Evolutionary conservation across 768 basidiomycete species (phyloP), one percentile per base, ranked within the genome.

Genomic region (Suillus tomentosus): DNA sequence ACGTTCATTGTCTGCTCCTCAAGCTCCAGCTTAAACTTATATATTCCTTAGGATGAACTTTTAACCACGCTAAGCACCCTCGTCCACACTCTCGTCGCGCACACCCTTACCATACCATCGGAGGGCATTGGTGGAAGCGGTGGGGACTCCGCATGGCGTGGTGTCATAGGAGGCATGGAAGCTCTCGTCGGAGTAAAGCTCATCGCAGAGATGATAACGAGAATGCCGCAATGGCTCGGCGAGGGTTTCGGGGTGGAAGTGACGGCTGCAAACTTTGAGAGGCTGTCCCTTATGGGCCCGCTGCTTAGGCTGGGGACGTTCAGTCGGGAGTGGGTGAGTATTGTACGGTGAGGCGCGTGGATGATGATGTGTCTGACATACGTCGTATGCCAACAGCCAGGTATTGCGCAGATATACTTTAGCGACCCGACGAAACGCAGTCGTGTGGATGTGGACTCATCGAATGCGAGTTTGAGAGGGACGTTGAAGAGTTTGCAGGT

Each of bases 401-500:
- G 78, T 13, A 86, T 98, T 61, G 84, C 90, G 3, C 80, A 84
- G 64, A 84, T 86, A 0, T 97, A 96, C 72, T 99, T 97, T 76
- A 87, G 93, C 0, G 89, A 96, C 37, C 87, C 92, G 0, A 87
- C 88, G n/a, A 88, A 89, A 62, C 85, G 92, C 47, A 82, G 85
- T 40, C 81, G 84, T 14, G 82, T 81, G 17, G 94, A 96, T 68
- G 78, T 96, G 19, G 88, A 95, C 31, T 89, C 94, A 0, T 90
- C 95, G 3, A 90, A 88, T 69, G 84, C 89, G 8, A 96, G 92
- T 74, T 81, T 99, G 40, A 83, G 96, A n/a, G 88, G 88, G 9
- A 95, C 94, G 3, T 75, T 97, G 59, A 90, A 91, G 73, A 90
- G 85, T 64, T 75, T 99, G 22, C 96, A 96, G 83, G 92, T 91